These are phyloP conservation scores for Pezicula neosporulosa DNA, from an alignment of 2,329 filamentous ascomycete genomes.

Conservation along the genomic window DNA sequence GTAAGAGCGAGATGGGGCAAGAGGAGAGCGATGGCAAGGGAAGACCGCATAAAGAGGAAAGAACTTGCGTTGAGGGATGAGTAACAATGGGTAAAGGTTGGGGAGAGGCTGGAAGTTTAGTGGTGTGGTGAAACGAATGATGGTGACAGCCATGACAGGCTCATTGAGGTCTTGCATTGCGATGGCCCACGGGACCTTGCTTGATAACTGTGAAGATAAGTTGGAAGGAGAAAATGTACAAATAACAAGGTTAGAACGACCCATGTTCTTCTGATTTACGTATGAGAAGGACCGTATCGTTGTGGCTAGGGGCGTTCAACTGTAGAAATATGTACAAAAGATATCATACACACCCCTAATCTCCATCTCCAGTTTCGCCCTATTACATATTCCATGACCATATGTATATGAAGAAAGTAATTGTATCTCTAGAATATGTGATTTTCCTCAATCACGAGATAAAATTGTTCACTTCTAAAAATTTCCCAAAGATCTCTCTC, in stretches of 20 bases:
- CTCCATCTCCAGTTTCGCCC: too few relatives aligned
- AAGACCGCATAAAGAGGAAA: conserved; percentile 51
- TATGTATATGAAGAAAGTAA: too few relatives aligned
- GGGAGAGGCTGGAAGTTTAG: not conserved
- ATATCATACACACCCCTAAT: not conserved
- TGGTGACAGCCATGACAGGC: not conserved
- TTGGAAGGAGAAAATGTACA: not conserved
- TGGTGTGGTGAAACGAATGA: not conserved
- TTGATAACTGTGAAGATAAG: not conserved
- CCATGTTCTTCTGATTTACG: not conserved
- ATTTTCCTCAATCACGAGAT: too few relatives aligned
- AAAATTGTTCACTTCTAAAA: too few relatives aligned
- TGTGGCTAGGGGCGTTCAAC: not conserved
- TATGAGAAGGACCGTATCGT: not conserved
- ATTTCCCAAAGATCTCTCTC: too few relatives aligned
- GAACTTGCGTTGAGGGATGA: conserved; percentile 24
- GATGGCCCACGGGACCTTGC: not conserved
- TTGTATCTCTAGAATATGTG: too few relatives aligned
- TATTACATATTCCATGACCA: too few relatives aligned
- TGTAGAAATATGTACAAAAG: not conserved
- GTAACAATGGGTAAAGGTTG: conserved; percentile 5
- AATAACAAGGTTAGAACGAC: not conserved
- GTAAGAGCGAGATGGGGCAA: conserved; percentile 56
- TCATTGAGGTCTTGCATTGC: too few relatives aligned
- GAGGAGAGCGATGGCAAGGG: conserved; percentile 48